Conservation (phyloP, 495 filamentous ascomycete species). For the Hypoxylon cercidicola region DNA sequence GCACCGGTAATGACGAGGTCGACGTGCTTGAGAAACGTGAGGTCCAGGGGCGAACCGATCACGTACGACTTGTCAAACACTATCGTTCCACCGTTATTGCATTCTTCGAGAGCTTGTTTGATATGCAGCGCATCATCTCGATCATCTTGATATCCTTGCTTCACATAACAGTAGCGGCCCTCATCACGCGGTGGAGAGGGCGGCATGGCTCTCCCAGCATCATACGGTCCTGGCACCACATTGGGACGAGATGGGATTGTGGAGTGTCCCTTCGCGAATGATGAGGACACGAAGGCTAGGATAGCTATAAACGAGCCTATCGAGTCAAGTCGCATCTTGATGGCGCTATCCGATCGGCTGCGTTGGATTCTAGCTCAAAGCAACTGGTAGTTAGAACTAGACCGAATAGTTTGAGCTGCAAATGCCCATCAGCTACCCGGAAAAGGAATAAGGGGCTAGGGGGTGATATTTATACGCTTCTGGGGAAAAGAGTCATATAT, state of each 20-base stretch:
- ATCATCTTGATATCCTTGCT: conserved; percentile 8
- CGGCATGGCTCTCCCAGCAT: conserved; percentile 20
- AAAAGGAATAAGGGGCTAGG: background rate
- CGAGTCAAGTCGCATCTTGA: conserved; percentile 16
- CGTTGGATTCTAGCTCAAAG: background rate
- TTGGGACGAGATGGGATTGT: conserved; percentile 33
- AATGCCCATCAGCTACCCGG: background rate
- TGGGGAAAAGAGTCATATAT: background rate
- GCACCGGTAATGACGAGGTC: conserved; percentile 58
- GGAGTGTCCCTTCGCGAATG: conserved; percentile 1
- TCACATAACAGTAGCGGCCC: conserved; percentile 32
- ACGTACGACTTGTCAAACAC: conserved; percentile 68
- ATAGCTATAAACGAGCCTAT: conserved; percentile 10
- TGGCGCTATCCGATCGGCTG: background rate
- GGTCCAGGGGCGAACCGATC: conserved; percentile 71
- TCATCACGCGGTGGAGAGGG: conserved; percentile 24
- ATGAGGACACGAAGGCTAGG: conserved; percentile 11
- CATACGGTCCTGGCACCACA: conserved; percentile 27
- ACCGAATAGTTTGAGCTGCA: background rate
- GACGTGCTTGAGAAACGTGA: conserved; percentile 71
- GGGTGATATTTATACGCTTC: conserved; percentile 11
- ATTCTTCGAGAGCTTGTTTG: conserved; percentile 66
- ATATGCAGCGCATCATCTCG: conserved; percentile 69
- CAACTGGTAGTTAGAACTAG: background rate
- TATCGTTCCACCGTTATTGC: conserved; percentile 74